phyloP scores from a whole-genome alignment of 1,139 yeast genomes.

The Hansenula anomala region DNA sequence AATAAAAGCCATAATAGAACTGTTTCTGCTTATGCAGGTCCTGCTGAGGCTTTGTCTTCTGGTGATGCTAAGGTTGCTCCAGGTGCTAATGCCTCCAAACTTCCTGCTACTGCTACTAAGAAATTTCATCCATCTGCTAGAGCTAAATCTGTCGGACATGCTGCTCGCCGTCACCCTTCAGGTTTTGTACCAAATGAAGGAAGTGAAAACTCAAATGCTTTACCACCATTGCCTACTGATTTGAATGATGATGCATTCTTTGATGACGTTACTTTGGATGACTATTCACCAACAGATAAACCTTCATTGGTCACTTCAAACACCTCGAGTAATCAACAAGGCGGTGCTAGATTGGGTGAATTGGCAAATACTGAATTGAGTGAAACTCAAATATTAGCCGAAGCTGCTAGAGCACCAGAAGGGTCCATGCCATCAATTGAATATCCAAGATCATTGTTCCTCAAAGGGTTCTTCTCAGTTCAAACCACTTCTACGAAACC shows the following conservation, averaged over 20 bases:
- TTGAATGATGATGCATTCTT: conserved; percentile 50
- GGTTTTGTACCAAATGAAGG: conserved; percentile 17
- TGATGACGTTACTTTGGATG: conserved; percentile 60
- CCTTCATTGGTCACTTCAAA: conserved; percentile 16
- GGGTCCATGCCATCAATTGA: conserved; percentile 92
- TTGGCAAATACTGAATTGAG: conserved; percentile 31
- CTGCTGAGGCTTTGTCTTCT: neutral
- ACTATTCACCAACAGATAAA: conserved; percentile 15
- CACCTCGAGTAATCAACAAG: conserved; percentile 4
- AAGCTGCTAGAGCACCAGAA: conserved; percentile 65
- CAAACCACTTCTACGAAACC: conserved; percentile 95
- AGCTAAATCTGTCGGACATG: conserved; percentile 84
- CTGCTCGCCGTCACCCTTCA: conserved; percentile 48
- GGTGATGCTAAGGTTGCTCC: conserved; percentile 13
- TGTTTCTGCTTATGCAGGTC: conserved; percentile 34
- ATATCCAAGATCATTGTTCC: conserved; percentile 83
- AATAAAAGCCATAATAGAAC: conserved; percentile 32
- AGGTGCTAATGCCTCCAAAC: conserved; percentile 13
- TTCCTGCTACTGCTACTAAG: conserved; percentile 23
- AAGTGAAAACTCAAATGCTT: conserved; percentile 11
- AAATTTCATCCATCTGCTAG: conserved; percentile 79
- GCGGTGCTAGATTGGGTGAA: conserved; percentile 4
- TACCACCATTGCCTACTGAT: conserved; percentile 51
- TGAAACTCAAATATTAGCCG: conserved; percentile 62
- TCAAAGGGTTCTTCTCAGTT: conserved; percentile 92